A percentile compares a stretch with the other conserved stretches of the same genome.
Conservation (phyloP, 108 stramenopile species). For the Cyclotella distinguenda region DNA sequence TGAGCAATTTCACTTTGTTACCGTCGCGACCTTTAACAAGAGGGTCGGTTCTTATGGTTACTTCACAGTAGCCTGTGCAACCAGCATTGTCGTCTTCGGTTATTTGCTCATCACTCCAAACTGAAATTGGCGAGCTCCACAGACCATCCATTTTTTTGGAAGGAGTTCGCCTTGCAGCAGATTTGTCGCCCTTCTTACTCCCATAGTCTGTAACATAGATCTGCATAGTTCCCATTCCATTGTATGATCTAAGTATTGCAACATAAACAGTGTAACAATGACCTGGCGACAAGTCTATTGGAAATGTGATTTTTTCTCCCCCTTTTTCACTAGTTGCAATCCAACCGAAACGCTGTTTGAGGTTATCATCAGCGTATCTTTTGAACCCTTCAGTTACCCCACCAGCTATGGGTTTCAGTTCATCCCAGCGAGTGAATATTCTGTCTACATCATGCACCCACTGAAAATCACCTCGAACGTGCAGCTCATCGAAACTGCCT, state of each 20-base stretch:
- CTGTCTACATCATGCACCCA: conserved; percentile 56
- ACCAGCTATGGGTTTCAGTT: conserved; percentile 31
- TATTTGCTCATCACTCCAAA: conserved; percentile 56
- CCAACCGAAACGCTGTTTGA: conserved; percentile 55
- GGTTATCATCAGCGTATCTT: conserved; percentile 36
- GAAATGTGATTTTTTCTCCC: conserved; percentile 47
- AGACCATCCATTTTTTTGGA: conserved; percentile 39
- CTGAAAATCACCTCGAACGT: conserved; percentile 45
- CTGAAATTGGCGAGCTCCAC: conserved; percentile 55
- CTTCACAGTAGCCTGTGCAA: conserved; percentile 58
- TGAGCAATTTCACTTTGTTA: conserved; percentile 63
- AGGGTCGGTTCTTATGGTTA: conserved; percentile 46
- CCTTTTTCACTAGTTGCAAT: conserved; percentile 57
- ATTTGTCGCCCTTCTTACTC: neutral
- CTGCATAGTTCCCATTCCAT: conserved; percentile 50
- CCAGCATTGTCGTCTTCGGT: conserved; percentile 36
- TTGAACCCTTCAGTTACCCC: conserved; percentile 30
- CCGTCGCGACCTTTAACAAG: conserved; percentile 43
- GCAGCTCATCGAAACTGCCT: conserved; percentile 26
- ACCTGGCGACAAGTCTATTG: conserved; percentile 45
- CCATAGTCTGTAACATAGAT: conserved; percentile 48
- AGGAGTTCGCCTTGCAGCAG: conserved; percentile 18
- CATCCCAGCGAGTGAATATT: conserved; percentile 46
- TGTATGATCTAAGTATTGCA: conserved; percentile 58
- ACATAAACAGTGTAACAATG: conserved; percentile 55